Base-by-base conservation (phyloP, 2,329 filamentous ascomycete species). In the Trichothecium sympodiale region DNA sequence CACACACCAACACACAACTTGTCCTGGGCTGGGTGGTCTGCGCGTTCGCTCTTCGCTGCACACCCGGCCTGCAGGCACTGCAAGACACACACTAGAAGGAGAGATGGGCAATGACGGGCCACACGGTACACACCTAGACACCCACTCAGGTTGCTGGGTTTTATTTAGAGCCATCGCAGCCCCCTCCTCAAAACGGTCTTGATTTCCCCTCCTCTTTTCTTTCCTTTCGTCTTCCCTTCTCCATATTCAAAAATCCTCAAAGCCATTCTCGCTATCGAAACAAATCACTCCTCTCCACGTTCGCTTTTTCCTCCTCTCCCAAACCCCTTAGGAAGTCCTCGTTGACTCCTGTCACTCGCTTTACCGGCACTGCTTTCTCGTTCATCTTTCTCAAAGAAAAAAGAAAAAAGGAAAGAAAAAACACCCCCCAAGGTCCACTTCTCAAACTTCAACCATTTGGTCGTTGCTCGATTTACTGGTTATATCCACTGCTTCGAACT, bases 321-420 rank as follows among this genome's bases (percentile, higher is more conserved):
- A 48, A 47, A 46, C 46, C 53, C 54, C 53, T 57, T 71, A 75
- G 75, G 75, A 79, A 79, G 74, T 76, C 75, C 76, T 80, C 75
- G 75, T 69, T 63, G 76, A 68, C 75, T 80, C 76, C 75, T 77
- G 74, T 79, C 76, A 77, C 74, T 80, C 76, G 76, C 76, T 80
- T 77, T 64, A 60, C 56, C 54, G 58, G 58, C 65, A 57, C 62
- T 63, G 59, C 60, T 64, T 65, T 65, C 61, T 59, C 59, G 56
- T 62, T 62, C 61, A 60, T 58, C 55, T n/a, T n/a, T n/a, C 56
- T 56, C 20, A 17, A 18, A 18, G 20, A 7, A 15, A 23, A n/a
- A 32, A 29, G 15, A 29, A 9, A 37, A n/a, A 17, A 18, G 15
- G 20, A 7, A 15, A 23, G 16, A 32, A 29, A 10, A 29, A 9